Percentiles rank a stretch among this genome's conserved stretches.
These are phyloP conservation scores for Aspergillus quadrilineatus DNA, from an alignment of 2,329 filamentous ascomycete genomes.

Conservation along the genomic window DNA sequence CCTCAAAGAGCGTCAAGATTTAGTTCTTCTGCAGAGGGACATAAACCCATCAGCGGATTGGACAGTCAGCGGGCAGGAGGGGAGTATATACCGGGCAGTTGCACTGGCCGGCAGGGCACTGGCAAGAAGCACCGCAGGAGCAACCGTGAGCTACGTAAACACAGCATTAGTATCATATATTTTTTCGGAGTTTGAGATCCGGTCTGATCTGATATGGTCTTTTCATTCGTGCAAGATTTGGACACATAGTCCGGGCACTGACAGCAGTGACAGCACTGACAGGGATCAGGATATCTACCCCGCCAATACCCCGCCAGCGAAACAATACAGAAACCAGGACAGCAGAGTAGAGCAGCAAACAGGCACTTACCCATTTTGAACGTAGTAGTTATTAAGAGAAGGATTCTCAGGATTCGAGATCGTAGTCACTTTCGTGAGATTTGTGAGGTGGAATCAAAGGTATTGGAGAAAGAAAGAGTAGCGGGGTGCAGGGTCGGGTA, in stretches of 20 bases:
- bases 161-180: background rate
- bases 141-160: conserved; percentile 34
- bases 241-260: background rate
- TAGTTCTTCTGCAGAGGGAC: conserved; percentile 7
- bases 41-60: background rate
- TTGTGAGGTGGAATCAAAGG: background rate
- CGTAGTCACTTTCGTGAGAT: background rate
- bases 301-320: conserved; percentile 10
- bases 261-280: background rate
- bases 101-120: conserved; percentile 43
- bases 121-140: conserved; percentile 43
- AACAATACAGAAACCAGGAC: background rate
- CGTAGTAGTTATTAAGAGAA: conserved; percentile 3
- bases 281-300: conserved; percentile 6
- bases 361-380: conserved; percentile 12
- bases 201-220: background rate
- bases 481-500: conserved; percentile 8
- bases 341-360: background rate
- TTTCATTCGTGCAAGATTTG: conserved; percentile 7
- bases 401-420: background rate
- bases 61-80: background rate
- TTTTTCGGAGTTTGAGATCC: background rate
- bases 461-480: conserved; percentile 6
- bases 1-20: background rate
- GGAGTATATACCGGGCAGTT: conserved; percentile 38